A percentile compares a stretch with the other conserved stretches of the same genome.
phyloP scores from a whole-genome alignment of 306 rosid genomes.

The Lathyrus tuberosus region DNA sequence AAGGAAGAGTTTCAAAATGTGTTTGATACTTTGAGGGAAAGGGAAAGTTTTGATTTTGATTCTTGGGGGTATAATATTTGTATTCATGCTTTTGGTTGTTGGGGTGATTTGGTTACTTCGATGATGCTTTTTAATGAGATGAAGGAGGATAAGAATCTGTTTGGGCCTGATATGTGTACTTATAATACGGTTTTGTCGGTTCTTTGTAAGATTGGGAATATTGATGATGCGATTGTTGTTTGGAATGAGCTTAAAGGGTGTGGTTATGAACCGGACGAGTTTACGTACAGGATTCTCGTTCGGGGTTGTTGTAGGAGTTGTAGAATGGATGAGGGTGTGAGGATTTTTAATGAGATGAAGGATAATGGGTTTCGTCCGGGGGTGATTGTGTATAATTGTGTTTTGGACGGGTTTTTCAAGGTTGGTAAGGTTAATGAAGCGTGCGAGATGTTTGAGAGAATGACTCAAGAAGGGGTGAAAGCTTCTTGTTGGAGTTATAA shows the following conservation, averaged over 20 bases:
- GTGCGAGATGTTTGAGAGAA: constrained; percentile 82
- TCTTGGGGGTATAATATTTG: constrained; percentile 68
- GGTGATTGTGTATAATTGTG: constrained; percentile 69
- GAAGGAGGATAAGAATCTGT: constrained; percentile 51
- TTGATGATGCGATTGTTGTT: constrained; percentile 67
- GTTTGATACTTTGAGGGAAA: constrained; percentile 56
- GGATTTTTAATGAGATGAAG: constrained; percentile 70
- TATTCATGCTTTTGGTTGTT: constrained; percentile 81
- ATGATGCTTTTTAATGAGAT: constrained; percentile 66
- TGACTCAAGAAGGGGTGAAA: constrained; percentile 76
- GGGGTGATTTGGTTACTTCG: constrained; percentile 77
- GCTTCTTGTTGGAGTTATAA: constrained; percentile 75
- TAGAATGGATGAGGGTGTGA: constrained; percentile 60
- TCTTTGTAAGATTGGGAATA: constrained; percentile 73
- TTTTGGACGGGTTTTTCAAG: constrained; percentile 75
- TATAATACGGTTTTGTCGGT: constrained; percentile 72
- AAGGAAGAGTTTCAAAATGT: constrained; percentile 59
- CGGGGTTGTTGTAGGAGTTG: constrained; percentile 74
- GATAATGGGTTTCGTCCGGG: constrained; percentile 55
- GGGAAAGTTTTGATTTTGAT: constrained; percentile 52
- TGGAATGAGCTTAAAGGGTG: constrained; percentile 79
- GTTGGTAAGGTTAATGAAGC: constrained; percentile 67
- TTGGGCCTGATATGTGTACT: constrained; percentile 75
- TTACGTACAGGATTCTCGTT: constrained; percentile 64
- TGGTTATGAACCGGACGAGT: constrained; percentile 71